A percentile compares a stretch with the other conserved stretches of the same genome.
These are phyloP conservation scores for Neurospora crassa DNA, from an alignment of 2,329 filamentous ascomycete genomes.

Conservation along the genomic window DNA sequence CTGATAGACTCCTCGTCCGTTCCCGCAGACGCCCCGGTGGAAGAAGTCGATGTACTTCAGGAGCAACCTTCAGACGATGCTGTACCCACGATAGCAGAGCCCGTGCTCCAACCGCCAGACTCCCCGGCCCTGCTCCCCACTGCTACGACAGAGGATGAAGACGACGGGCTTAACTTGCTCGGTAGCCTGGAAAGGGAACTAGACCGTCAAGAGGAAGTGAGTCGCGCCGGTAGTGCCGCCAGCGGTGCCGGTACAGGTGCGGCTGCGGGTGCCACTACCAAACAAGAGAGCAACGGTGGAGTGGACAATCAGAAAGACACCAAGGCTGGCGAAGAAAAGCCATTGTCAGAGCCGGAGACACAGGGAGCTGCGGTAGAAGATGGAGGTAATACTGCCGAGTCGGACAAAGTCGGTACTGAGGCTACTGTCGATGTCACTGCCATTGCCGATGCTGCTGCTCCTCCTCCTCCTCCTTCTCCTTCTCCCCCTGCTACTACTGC, in stretches of 20 bases:
- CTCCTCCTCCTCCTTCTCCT: background rate
- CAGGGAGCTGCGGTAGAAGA: background rate
- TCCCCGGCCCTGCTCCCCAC: slow-evolving; percentile 15
- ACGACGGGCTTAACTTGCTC: slow-evolving; percentile 33
- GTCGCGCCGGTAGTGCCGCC: slow-evolving; percentile 3
- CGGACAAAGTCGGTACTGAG: background rate
- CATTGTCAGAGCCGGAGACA: background rate
- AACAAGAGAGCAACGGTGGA: background rate
- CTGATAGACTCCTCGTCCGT: background rate
- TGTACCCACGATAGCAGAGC: background rate
- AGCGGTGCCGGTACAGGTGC: background rate
- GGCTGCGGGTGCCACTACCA: background rate
- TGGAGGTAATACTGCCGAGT: background rate
- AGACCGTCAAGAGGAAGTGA: slow-evolving; percentile 26
- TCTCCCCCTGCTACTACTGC: background rate
- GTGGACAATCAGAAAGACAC: background rate
- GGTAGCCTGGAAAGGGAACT: slow-evolving; percentile 36
- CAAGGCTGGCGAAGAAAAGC: background rate
- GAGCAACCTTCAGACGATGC: background rate
- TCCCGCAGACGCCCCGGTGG: background rate
- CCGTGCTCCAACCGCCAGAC: slow-evolving; percentile 6
- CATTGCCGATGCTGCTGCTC: background rate
- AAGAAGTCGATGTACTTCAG: background rate
- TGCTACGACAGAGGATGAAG: slow-evolving; percentile 21
- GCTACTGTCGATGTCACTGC: background rate